Base-by-base conservation (phyloP, 129 eudicot genomes). In the Chrysanthemum seticuspe region DNA sequence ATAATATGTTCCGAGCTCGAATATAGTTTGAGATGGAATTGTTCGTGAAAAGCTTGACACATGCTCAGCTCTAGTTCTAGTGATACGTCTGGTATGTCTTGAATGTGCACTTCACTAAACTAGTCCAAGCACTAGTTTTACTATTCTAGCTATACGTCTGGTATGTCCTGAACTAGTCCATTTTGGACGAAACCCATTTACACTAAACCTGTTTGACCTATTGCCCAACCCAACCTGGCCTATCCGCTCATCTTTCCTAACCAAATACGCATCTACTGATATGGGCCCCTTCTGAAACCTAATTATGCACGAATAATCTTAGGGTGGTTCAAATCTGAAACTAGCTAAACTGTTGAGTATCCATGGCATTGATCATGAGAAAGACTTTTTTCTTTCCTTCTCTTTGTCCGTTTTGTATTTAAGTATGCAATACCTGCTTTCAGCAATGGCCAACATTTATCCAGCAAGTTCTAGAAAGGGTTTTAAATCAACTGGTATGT, bases 391-490 rank as follows among this genome's bases (percentile, higher is more conserved):
- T 23, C 25, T 23, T 23, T 23, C 25, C 1, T 23, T 23, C 25
- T 1, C 25, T 23, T 23, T 23, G 25, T 21, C 25, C 25, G 1
- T 23, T 23, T 23, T 23, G 25, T 1, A 23, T 23, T 23, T 23
- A 23, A 23, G 25, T 23, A 23, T 23, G 25, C 25, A 23, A 23
- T 23, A 23, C 25, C 0, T 23, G 25, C 25, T 23, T 23, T 23
- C 25, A 23, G 1, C 25, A 23, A 23, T 23, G 25, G 1, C 1
- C 1, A 23, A 23, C 1, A 23, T 23, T 23, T 23, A 23, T 96
- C 14, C 99, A 95, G 80, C 97, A 90, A 85, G 99, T 90, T 73
- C 84, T 95, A 65, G 99, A 97, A 55, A 88, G 87, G 75, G 97
- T 88, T 51, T 76, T 95, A 73, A 95, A 95, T 77, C 99, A 95